Percentiles rank a stretch among this genome's conserved stretches.
These are phyloP conservation scores for Erodium trifolium DNA, from an alignment of 441 rosid species.

Conservation along the genomic window DNA sequence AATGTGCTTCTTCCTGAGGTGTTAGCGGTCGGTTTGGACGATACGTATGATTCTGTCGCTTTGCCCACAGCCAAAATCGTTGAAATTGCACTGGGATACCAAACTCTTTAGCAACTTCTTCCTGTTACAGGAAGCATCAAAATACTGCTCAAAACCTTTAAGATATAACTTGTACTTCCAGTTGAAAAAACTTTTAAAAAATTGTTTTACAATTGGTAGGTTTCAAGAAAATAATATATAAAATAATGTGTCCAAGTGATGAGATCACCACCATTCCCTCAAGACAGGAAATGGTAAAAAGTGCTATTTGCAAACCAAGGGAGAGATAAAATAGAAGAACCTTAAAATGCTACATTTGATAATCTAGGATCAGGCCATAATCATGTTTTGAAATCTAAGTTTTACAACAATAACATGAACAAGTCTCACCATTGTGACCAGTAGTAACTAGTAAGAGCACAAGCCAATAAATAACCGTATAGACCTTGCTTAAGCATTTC, in stretches of 20 bases:
- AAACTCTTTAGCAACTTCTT: slow-evolving; percentile 45
- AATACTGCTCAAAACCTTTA: neutral
- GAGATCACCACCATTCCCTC: neutral
- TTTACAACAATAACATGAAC: neutral
- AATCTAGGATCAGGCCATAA: neutral
- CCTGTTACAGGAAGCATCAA: slow-evolving; percentile 24
- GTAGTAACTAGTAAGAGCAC: neutral
- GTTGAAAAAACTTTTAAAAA: neutral
- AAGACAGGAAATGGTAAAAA: neutral
- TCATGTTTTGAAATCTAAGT: neutral
- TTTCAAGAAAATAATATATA: neutral
- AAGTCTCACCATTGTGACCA: neutral
- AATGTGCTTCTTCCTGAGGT: slow-evolving; percentile 34
- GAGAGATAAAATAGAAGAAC: neutral
- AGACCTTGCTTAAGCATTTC: neutral
- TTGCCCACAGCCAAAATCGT: slow-evolving; percentile 53
- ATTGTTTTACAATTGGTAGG: neutral
- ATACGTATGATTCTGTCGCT: slow-evolving; percentile 46
- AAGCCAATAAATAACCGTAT: neutral
- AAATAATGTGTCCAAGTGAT: neutral
- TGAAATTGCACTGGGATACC: slow-evolving; percentile 44
- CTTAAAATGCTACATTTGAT: neutral
- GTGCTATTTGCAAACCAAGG: neutral
- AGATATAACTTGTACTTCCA: neutral
- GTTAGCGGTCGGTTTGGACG: slow-evolving; percentile 45